Conservation (phyloP, 2,329 filamentous ascomycete species). For the Colletotrichum filicis region DNA sequence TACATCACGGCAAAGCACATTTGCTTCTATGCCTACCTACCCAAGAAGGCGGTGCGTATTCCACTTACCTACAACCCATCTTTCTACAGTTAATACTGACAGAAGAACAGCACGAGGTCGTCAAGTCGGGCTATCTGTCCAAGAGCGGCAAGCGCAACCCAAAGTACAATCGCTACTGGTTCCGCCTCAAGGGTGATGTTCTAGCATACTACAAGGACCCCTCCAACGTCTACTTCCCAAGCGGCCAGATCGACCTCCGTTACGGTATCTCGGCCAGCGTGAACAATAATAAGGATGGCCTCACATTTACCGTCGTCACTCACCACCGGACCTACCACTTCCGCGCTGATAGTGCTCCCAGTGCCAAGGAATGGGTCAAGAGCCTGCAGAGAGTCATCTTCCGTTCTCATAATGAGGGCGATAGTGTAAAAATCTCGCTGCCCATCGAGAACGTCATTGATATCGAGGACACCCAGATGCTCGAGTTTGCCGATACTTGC, state of each 20-base stretch:
- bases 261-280: slow-evolving; percentile 91
- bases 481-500: slow-evolving; percentile 92
- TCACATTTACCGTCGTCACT: slow-evolving; percentile 84
- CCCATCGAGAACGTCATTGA: slow-evolving; percentile 91
- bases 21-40: slow-evolving; percentile 97
- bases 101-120: slow-evolving; percentile 68
- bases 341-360: slow-evolving; percentile 85
- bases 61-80: slow-evolving; percentile 12
- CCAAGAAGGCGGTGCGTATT: slow-evolving; percentile 81
- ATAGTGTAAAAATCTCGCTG: slow-evolving; percentile 95
- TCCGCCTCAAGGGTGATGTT: slow-evolving; percentile 90
- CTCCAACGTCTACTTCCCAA: slow-evolving; percentile 89
- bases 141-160: slow-evolving; percentile 92
- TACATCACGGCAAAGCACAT: slow-evolving; percentile 95
- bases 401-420: slow-evolving; percentile 92
- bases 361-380: slow-evolving; percentile 97
- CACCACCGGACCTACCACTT: slow-evolving; percentile 88
- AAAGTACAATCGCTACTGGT: slow-evolving; percentile 92
- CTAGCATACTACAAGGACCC: slow-evolving; percentile 89
- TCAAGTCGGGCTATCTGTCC: slow-evolving; percentile 88
- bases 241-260: slow-evolving; percentile 90
- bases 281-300: slow-evolving; percentile 79
- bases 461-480: slow-evolving; percentile 89
- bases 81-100: not conserved
- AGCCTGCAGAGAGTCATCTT: slow-evolving; percentile 95